phyloP scores from a whole-genome alignment of 2,329 filamentous ascomycete genomes.

The Fusarium sp. region DNA sequence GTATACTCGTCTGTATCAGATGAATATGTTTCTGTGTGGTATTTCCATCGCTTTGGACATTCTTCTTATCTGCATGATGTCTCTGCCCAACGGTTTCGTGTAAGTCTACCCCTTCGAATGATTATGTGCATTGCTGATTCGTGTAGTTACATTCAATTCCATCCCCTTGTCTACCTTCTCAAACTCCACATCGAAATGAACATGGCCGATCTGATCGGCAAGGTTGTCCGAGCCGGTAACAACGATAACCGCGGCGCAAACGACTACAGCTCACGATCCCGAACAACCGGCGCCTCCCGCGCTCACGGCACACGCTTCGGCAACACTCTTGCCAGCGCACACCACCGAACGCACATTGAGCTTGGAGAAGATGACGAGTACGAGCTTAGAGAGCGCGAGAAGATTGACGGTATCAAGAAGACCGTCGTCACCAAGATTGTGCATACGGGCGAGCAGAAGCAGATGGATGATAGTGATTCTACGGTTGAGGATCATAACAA shows the following conservation, averaged over 20 bases:
- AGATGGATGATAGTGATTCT: conserved; percentile 25
- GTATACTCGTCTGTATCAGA: conserved; percentile 58
- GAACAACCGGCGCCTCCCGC: conserved; percentile 19
- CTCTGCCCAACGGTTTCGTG: conserved; percentile 45
- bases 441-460: not conserved
- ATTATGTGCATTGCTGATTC: not conserved
- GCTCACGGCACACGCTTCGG: conserved; percentile 32
- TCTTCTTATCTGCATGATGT: conserved; percentile 46
- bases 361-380: conserved; percentile 43
- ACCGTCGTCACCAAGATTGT: conserved; percentile 40
- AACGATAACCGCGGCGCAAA: conserved; percentile 21
- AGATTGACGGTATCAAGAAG: conserved; percentile 43
- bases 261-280: conserved; percentile 38
- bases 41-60: conserved; percentile 47
- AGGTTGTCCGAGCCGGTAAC: conserved; percentile 44
- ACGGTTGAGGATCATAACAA: conserved; percentile 37
- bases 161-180: conserved; percentile 44
- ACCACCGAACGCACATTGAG: conserved; percentile 44
- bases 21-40: conserved; percentile 46
- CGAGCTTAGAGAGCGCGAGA: conserved; percentile 40
- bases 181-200: conserved; percentile 48
- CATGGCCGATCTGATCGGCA: conserved; percentile 46
- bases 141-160: conserved; percentile 44
- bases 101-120: conserved; percentile 5
- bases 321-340: conserved; percentile 33